Base-by-base conservation (phyloP, 2,329 filamentous ascomycete genomes). In the Cladorrhinum sp. region DNA sequence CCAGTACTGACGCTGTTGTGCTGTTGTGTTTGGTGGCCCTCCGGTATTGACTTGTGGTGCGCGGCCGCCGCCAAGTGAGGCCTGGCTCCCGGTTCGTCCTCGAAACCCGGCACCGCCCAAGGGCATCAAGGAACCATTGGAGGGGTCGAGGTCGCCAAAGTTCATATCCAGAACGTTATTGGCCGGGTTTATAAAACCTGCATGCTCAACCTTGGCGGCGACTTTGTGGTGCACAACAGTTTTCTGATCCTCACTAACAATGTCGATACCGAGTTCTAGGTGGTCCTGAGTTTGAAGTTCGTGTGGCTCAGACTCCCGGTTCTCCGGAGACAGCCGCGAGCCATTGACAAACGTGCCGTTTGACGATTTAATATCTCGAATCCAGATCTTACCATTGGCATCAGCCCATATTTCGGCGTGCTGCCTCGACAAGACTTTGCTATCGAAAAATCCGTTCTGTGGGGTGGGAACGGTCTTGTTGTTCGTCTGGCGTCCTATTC, bases 271-370 rank as follows among this genome's bases (percentile, higher is more conserved):
- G 36, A 99, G 82, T 72, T 99, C 95, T 57, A 99, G 79, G 64
- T 95, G 91, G 72, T 99, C 95, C 66, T 92, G 88, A 62, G 93
- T 92, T 70, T 93, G 89, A 32, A 99, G 79, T 72, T 98, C 93
- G 72, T 97, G 92, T 0, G 95, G 93, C 63, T 98, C 95, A 0
- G 93, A 98, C 75, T 99, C 95, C 68, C 93, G 87, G 70, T 97
- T 99, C 74, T 99, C 95, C 57, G 87, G 91, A 1, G 95, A 98
- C 62, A 99, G 76, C 27, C 95, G 87, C 58, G 89, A 86, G 20
- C 92, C 92, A 70, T 99, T 99, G 67, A 99, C 93, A 75, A 99
- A 99, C 0, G 95, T 99, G 61, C 95, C 95, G 72, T 99, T 99
- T 45, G 95, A 99, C 0, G 95, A 98, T 76, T 98, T 99, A 68